A percentile compares a stretch with the other conserved stretches of the same genome.
Evolutionary conservation across 202 grass and related monocot species (phyloP).

Genomic region (Schoenoplectus triqueter): DNA sequence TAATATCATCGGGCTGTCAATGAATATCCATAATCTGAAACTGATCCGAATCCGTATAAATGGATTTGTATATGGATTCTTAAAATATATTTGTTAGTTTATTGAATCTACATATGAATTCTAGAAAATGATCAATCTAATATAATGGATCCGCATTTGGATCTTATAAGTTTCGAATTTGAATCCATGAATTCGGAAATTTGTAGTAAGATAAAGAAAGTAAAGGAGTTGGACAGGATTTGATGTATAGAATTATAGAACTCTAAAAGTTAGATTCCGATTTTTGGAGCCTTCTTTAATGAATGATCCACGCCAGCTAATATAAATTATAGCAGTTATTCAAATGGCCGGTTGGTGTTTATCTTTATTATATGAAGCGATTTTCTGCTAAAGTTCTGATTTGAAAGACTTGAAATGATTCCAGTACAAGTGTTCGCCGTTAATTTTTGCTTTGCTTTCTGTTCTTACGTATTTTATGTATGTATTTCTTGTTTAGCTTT

Average conservation of each 20-base stretch:
- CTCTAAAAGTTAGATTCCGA: not conserved
- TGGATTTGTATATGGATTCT: too few species aligned
- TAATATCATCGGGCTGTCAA: not conserved
- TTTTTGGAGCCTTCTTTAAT: not conserved
- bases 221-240: not conserved
- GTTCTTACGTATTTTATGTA: too few species aligned
- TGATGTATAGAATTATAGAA: constrained; percentile 3
- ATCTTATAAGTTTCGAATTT: too few species aligned
- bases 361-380: not conserved
- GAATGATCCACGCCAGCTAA: constrained; percentile 18
- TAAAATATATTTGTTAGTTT: too few species aligned
- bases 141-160: too few species aligned
- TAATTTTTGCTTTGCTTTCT: too few species aligned
- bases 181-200: not conserved
- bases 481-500: too few species aligned
- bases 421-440: too few species aligned
- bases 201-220: not conserved
- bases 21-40: too few species aligned
- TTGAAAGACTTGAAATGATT: not conserved
- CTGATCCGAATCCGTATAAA: too few species aligned
- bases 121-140: too few species aligned
- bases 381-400: not conserved
- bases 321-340: constrained; percentile 9
- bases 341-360: not conserved
- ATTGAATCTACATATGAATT: too few species aligned